Base-by-base conservation (phyloP, 192 early-diverging fungal genomes). In the Endogone sp. region DNA sequence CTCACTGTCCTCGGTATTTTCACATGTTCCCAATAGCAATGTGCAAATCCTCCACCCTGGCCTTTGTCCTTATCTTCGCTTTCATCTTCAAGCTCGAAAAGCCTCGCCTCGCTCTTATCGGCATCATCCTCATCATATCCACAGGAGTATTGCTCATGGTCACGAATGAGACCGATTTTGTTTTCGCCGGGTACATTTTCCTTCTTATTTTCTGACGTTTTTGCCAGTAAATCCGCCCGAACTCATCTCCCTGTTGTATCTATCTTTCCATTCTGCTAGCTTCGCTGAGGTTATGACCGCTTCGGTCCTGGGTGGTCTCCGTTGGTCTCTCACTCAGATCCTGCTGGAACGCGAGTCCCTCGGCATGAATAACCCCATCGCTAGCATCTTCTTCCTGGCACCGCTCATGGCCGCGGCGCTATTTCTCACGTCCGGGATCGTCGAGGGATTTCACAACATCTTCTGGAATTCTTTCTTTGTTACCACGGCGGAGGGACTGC, bases 281-380 rank as follows among this genome's bases (percentile, higher is more conserved):
- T 91, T 93, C 72, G 44, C 92, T 13, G 82, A 92, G 66, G 93
- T 90, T 29, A 92, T 95, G 74, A 66, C 78, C 4, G 93, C 94
- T 2, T 87, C 94, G 25, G 85, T 91, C 1, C 79, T 94, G 65
- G 86, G 92, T 67, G 96, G 96, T n/a, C 75, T 96, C 58, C 86
- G 96, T 31, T 96, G 94, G 96, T 85, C 92, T 10, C 79, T 96
- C 63, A 96, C 93, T 0, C 93, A 96, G 71, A 80, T 96, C 3
- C 75, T 98, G 16, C 75, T 98, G 21, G 82, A 88, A 56, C 84
- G 87, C 56, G 87, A 86, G 62, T 78, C 80, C 58, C 85, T 93
- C 67, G 92, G 93, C 37, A 87, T 96, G 79, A 90, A 87, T 69
- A 95, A 96, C 72, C 96, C 96, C 1, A 75, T 96, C 21, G 94